phyloP scores from a whole-genome alignment of 1,284 basidiomycete genomes.

The Heterobasidion parviporum region DNA sequence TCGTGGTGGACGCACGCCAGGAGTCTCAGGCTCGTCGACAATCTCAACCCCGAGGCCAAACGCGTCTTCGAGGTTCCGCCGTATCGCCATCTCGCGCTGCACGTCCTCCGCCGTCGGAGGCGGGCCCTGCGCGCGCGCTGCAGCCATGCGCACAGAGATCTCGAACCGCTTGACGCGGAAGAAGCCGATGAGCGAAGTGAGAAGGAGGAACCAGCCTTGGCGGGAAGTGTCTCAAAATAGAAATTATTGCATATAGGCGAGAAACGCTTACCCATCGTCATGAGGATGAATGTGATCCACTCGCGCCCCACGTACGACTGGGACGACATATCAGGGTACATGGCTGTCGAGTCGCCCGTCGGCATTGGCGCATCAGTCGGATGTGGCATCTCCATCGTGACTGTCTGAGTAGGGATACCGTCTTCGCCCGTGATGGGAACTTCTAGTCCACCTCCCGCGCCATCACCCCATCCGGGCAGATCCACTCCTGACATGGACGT shows the following conservation, averaged over 20 bases:
- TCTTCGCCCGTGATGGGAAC: not conserved
- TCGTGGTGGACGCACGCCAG: not conserved
- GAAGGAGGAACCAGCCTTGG: constrained; percentile 81
- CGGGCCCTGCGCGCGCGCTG: constrained; percentile 5
- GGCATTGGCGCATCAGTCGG: constrained; percentile 10
- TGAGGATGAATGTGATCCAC: constrained; percentile 86
- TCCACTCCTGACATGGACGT: constrained; percentile 26
- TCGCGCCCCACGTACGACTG: constrained; percentile 31
- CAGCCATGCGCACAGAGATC: constrained; percentile 34
- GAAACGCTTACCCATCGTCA: constrained; percentile 64
- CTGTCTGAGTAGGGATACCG: not conserved
- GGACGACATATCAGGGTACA: constrained; percentile 13
- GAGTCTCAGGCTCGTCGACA: not conserved
- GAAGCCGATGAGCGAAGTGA: constrained; percentile 74
- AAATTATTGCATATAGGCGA: not conserved
- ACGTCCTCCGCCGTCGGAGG: constrained; percentile 30
- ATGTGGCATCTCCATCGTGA: not conserved
- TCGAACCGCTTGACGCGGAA: constrained; percentile 84
- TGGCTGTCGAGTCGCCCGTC: not conserved
- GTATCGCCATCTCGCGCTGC: constrained; percentile 36
- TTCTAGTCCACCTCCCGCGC: not conserved
- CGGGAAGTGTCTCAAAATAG: not conserved
- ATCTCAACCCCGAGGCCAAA: constrained; percentile 32
- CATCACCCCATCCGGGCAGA: not conserved
- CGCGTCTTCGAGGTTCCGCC: constrained; percentile 37